Base-by-base conservation (phyloP, 1,139 yeast genomes). In the Suhomyces chickasaworum region DNA sequence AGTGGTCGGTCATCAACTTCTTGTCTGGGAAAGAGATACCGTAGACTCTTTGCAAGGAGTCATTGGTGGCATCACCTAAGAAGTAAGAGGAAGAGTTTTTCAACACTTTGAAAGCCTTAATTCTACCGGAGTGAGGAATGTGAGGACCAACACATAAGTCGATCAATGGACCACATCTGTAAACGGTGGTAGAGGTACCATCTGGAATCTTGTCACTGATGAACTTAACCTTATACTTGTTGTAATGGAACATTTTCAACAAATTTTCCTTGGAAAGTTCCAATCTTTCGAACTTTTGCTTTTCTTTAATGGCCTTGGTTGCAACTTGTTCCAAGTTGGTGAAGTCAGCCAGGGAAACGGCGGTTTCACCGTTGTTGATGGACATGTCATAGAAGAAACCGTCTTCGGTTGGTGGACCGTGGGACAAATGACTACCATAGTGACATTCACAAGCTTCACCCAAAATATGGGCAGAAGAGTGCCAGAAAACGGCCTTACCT, bases 11-110 rank as follows among this genome's bases (percentile, higher is more conserved):
- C 96, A 95, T 88, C 60, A 84, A 81, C 72, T 91, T 90, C 78
- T 95, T 93, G 69, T 93, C 99, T 52, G 99, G 99, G 90, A 95
- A 95, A 17, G 98, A 89, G 54, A 93, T 86, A 81, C 99, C 99
- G 65, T 95, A 95, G 48, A 95, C 83, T 77, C 99, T 89, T 75
- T 95, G 99, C 68, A 95, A 80, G 13, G 98, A 90, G 66, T 95
- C 99, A 65, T 95, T 93, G 57, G 77, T 77, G 46, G 96, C 73
- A 61, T 93, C 97, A 69, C 98, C 99, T 63, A 90, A 75, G 78
- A 95, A 95, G 74, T 95, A 95, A 43, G 97, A 90, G 2, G 98
- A 86, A 21, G 98, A 93, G 77, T 93, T 93, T 75, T 95, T 95
- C 72, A 95, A 79, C 43, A 95, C 82, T 72, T 93, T 93, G 75